Base-by-base conservation (phyloP, 768 basidiomycete species). In the Amanita polypyramis region DNA sequence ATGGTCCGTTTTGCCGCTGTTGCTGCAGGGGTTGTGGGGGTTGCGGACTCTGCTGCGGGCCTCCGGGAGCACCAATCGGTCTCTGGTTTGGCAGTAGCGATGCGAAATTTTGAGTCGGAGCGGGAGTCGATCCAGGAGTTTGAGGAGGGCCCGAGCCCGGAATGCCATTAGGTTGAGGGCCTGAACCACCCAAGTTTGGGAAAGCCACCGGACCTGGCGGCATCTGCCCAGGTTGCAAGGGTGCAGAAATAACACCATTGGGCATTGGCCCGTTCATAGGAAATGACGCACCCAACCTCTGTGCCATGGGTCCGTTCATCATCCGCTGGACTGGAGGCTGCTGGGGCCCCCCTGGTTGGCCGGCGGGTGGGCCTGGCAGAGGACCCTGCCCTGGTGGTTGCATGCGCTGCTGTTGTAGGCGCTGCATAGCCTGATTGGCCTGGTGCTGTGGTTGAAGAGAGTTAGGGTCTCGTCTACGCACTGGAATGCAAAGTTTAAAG, bases 1-100 rank as follows among this genome's bases (percentile, higher is more conserved):
- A 84, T 7, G 75, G 74, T 11, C 15, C 71, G 66, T 2, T 62
- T 19, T 73, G 74, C 51, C 70, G 74, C 35, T 59, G 67, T 48
- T 59, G 55, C 5, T 51, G 58, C 2, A 48, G 53, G 32, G 52
- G 56, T 41, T 55, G 58, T 29, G 47, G 53, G 33, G 49, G 59
- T 44, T 58, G 62, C 12, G 54, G 56, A 32, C 53, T 55, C 14
- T 55, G 55, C 17, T 56, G 50, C 58, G 68, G 51, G 17, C 47
- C 47, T 14, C 47, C 47, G 5, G 47, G 47, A 32, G 25, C 29
- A 3, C 47, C 39, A 27, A 49, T 20, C 4, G 46, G 25, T 17
- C 46, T 27, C 30, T 47, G 46, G 27, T 40, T 49, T 9, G 38
- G 47, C 12, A 41, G 21, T 5, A 49, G 30, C 11, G 47, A 19